Conservation (phyloP, 768 basidiomycete species). For the Pisolithus albus region DNA sequence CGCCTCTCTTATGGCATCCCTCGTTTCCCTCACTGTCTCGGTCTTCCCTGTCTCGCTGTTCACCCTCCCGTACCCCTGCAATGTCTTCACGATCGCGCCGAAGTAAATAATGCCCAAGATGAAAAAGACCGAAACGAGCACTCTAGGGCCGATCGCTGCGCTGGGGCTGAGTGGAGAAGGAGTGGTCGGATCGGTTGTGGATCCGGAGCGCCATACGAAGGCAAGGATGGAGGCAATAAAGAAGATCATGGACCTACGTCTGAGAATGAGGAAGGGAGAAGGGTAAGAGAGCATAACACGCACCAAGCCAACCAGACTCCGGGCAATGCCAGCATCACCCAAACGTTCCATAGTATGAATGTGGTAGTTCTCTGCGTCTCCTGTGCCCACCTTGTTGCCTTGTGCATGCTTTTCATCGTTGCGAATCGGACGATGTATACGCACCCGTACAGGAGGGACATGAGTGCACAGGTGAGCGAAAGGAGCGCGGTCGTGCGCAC, state of each 20-base stretch:
- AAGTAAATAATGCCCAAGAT: conserved; percentile 57
- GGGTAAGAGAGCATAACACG: conserved; percentile 4
- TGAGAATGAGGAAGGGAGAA: not conserved
- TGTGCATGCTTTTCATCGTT: conserved; percentile 65
- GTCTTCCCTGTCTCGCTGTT: not conserved
- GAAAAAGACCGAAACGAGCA: conserved; percentile 49
- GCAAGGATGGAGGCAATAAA: conserved; percentile 58
- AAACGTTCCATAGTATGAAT: conserved; percentile 56
- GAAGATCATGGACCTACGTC: conserved; percentile 54
- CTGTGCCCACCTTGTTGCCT: conserved; percentile 70
- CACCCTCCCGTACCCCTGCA: conserved; percentile 48
- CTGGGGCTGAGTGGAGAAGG: conserved; percentile 31
- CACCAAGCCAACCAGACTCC: conserved; percentile 68
- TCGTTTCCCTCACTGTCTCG: no score
- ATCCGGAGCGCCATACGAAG: conserved; percentile 61
- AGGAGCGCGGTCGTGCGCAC: conserved; percentile 56
- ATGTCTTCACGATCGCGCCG: conserved; percentile 51
- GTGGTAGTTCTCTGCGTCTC: conserved; percentile 50
- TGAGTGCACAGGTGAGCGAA: conserved; percentile 59
- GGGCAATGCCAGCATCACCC: conserved; percentile 62
- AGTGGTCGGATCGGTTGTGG: conserved; percentile 31
- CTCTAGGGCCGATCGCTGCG: conserved; percentile 45
- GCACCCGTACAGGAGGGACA: conserved; percentile 69
- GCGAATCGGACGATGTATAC: conserved; percentile 67
- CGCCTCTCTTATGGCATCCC: no score